A percentile compares a stretch with the other conserved stretches of the same genome.
These are phyloP conservation scores for Neoscytalidium dimidiatum DNA, from an alignment of 2,329 filamentous ascomycete species.

Conservation along the genomic window DNA sequence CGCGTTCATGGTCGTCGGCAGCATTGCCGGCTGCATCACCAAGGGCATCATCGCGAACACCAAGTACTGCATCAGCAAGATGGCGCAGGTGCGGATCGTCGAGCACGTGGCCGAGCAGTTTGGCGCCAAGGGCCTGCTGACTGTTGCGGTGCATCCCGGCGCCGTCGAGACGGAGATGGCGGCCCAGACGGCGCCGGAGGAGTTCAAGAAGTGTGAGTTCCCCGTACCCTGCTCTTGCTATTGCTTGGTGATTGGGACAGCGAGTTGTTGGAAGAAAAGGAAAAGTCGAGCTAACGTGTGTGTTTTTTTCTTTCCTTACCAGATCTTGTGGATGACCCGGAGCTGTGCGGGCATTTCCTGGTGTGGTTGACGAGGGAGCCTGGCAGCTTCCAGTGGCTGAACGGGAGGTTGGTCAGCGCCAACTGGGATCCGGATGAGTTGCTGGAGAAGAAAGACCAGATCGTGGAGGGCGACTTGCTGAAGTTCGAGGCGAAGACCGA, in stretches of 20 bases:
- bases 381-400: background rate
- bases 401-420: conserved; percentile 13
- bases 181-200: conserved; percentile 28
- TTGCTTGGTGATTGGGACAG: too few relatives aligned
- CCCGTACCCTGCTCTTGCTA: background rate
- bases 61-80: conserved; percentile 41
- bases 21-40: conserved; percentile 37
- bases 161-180: conserved; percentile 40
- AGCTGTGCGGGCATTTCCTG: conserved; percentile 17
- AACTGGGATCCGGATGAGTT: conserved; percentile 30
- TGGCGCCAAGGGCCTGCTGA: conserved; percentile 28
- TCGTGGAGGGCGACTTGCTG: conserved; percentile 27
- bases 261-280: too few relatives aligned
- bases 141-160: conserved; percentile 39
- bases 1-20: conserved; percentile 30
- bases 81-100: conserved; percentile 39
- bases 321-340: conserved; percentile 12
- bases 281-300: too few relatives aligned
- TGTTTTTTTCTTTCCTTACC: background rate
- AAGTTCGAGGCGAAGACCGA: conserved; percentile 21
- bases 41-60: conserved; percentile 43
- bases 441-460: conserved; percentile 25
- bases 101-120: conserved; percentile 42
- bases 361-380: conserved; percentile 9
- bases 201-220: conserved; percentile 20